Evolutionary conservation across 2,329 filamentous ascomycete species (phyloP), one percentile per base, ranked within the genome.

Genomic region (Scedosporium dehoogii): DNA sequence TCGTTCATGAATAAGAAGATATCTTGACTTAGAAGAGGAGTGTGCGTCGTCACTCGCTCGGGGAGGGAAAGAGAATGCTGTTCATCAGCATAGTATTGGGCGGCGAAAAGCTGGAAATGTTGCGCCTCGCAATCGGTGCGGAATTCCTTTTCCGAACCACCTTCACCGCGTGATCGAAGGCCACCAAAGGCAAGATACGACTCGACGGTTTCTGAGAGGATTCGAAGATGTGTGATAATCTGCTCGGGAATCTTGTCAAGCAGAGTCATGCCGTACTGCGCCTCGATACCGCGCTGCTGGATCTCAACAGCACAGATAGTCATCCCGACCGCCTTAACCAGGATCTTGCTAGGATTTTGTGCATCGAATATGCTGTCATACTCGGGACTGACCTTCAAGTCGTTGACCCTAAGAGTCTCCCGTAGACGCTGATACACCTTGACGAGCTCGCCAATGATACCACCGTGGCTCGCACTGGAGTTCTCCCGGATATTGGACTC

Each of bases 231-330:
- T 1, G 90, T 94, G 64, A 99, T 78, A 1, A 85, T 83, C 71
- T 96, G 87, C 63, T 93, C 89, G 0, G 94, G 88, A 60, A 97
- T 88, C 69, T 88, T 92, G 67, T 93, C 89, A 21, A 97, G 75
- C 56, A 97, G 76, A 4, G 89, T 93, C 73, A 85, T 81, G 61
- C 90, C 88, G 57, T 84, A 82, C 66, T 89, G 84, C 23, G 86
- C 85, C 68, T 91, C 89, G 3, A 91, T 80, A 6, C 94, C 94
- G 68, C 94, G 88, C 72, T 97, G 92, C 66, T 92, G 88, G 66
- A 97, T 96, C 75, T 99, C 94, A 3, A 90, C 86, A 0, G 92
- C 87, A 7, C 92, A 88, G 63, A 99, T 92, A 0, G 92, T 93
- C 71, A 87, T 91, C 1, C 91, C 93, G 14, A 97, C 85, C 1